phyloP scores from a whole-genome alignment of 176 grass and related monocot species.

The Stipa capillata region DNA sequence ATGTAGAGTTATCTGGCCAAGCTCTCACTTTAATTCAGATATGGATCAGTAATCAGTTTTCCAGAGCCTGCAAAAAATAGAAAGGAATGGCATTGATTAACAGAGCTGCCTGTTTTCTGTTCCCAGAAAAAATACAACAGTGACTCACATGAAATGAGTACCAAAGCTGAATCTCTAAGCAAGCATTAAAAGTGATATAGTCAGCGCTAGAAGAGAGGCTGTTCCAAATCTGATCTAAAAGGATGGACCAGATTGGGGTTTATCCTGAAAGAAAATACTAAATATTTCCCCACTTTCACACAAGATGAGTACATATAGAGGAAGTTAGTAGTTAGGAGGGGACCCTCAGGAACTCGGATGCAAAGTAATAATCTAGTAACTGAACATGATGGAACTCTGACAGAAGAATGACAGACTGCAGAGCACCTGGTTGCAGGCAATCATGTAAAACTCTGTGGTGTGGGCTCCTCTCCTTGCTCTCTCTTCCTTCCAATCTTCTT shows the following conservation, averaged over 20 bases:
- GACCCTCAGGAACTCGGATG: background rate
- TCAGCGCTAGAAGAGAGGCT: background rate
- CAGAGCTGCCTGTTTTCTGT: background rate
- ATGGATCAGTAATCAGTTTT: background rate
- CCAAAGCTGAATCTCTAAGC: background rate
- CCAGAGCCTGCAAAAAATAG: background rate
- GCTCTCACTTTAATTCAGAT: background rate
- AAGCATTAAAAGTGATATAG: background rate
- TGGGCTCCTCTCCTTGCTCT: conserved; percentile 9
- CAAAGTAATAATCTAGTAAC: conserved; percentile 11
- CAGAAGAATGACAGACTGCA: conserved; percentile 18
- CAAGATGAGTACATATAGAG: background rate
- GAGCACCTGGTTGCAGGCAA: conserved; percentile 26
- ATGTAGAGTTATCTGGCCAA: background rate
- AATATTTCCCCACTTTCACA: conserved; percentile 14
- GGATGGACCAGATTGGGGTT: background rate
- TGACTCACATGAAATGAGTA: background rate
- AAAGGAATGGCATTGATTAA: too few species aligned
- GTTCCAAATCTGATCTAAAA: background rate
- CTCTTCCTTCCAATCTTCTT: conserved; percentile 2
- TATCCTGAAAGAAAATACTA: background rate
- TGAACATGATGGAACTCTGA: conserved; percentile 15
- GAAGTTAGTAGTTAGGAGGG: conserved; percentile 1
- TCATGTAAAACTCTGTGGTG: conserved; percentile 15
- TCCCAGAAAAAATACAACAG: background rate